A percentile compares a stretch with the other conserved stretches of the same genome.
Conservation (phyloP, 257 asterid genomes). For the Mentha longifolia region DNA sequence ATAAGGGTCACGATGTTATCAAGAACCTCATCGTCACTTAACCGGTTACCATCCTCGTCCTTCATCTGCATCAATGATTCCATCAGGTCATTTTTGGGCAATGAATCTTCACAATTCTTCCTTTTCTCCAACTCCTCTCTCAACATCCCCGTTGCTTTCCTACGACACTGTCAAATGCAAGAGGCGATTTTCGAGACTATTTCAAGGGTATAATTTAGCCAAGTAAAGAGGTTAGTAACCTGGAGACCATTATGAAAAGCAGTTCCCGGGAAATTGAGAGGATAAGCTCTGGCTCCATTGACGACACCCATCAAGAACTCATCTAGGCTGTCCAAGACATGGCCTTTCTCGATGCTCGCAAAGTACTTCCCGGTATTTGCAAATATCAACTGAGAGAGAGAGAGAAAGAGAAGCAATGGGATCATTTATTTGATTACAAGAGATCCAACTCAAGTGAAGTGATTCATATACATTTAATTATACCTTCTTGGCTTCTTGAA, state of each 20-base stretch:
- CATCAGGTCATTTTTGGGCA: conserved; percentile 39
- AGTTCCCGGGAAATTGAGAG: conserved; percentile 59
- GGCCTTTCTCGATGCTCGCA: conserved; percentile 55
- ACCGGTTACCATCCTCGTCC: conserved; percentile 43
- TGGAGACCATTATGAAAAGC: conserved; percentile 41
- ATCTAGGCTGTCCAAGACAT: conserved; percentile 48
- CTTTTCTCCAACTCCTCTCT: conserved; percentile 53
- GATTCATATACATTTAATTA: too few relatives aligned
- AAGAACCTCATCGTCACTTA: conserved; percentile 48
- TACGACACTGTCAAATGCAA: conserved; percentile 69
- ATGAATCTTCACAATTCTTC: conserved; percentile 23
- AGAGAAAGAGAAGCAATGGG: too few relatives aligned
- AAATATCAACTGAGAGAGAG: conserved; percentile 43
- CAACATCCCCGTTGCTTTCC: conserved; percentile 45
- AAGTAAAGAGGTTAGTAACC: too few relatives aligned
- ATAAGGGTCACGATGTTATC: conserved; percentile 52
- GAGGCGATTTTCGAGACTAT: too few relatives aligned
- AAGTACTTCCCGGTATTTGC: conserved; percentile 55
- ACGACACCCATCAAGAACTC: conserved; percentile 41
- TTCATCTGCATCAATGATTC: conserved; percentile 40
- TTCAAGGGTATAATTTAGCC: too few relatives aligned
- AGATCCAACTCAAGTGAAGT: too few relatives aligned
- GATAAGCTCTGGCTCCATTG: conserved; percentile 50
- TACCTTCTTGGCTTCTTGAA: conserved; percentile 53
- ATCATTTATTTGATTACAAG: too few relatives aligned